Base-by-base conservation (phyloP, 1,139 yeast genomes). In the Hanseniaspora gamundiae region DNA sequence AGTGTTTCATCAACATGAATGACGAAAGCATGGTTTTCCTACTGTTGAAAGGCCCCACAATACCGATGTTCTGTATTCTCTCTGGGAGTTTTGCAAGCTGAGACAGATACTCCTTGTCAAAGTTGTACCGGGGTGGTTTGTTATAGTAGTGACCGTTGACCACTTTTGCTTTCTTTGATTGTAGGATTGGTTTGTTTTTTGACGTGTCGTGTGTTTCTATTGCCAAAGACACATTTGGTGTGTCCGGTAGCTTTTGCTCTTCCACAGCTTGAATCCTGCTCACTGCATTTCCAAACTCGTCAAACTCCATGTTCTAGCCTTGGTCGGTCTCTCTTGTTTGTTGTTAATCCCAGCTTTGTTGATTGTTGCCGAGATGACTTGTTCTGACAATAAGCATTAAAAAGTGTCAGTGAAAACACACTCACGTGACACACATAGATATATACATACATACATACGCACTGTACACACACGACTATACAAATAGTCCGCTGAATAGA, bases 41-140 rank as follows among this genome's bases (percentile, higher is more conserved):
- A n/a, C 84, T 77, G 53, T 85, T 85, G 2, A 83, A 57, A 42
- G 78, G 75, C 0, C 98, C 98, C n/a, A 80, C 76, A 1, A 93
- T 51, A 0, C 91, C 83, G n/a, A 88, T 65, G 58, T 83, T 88
- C 46, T 94, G 70, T 22, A 81, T 70, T 52, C 82, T 76, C 14
- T 77, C 78, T 0, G 95, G 87, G 1, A 74, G 53, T 2, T 60
- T 53, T 62, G 78, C 64, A 41, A 76, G 56, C 10, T 68, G 64
- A 4, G 68, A 52, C 67, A 82, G 70, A 54, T 78, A 91, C 9
- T 76, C 74, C 46, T 85, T 71, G 2, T 84, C 74, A 53, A 78
- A 87, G 0, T 59, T 60, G 0, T 81, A 71, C 35, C 64, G 64
- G 0, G 95, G 95, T 5, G 80, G 60, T 6, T 62, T 66, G 11